Base-by-base conservation (phyloP, 495 filamentous ascomycete species). In the Hyaloscypha finlandica region DNA sequence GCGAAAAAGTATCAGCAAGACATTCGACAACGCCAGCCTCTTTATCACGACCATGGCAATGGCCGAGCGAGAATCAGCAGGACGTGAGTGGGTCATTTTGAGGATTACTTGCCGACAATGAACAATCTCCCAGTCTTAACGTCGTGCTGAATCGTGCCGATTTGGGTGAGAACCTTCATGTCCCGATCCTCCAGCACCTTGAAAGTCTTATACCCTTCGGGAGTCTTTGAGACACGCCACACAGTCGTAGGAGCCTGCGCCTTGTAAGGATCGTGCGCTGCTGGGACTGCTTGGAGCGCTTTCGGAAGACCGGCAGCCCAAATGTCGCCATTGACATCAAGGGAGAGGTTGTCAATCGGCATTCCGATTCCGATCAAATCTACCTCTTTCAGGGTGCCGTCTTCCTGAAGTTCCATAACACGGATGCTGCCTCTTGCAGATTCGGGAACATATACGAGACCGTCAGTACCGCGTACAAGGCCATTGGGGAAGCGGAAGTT, bases 271-370 rank as follows among this genome's bases (percentile, higher is more conserved):
- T 59, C 31, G 6, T 33, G 30, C 29, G 33, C 33, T 20, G 56
- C 56, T 12, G n/a, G n/a, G 14, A 59, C 6, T 8, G 33, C 19
- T 14, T n/a, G 12, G 5, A 59, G 8, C 8, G 30, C 29, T 59
- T 59, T 59, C 29, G 31, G 56, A 11, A 35, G 6, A 3, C 29
- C 56, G 2, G 56, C 29, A 6, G 1, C 29, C 19, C 30, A 59
- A 6, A 59, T 59, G 56, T 59, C 56, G 56, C 56, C 56, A 59
- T 59, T 59, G 29, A 29, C 19, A 35, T 59, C 56, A 3, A 59
- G 11, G 8, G 56, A 59, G 8, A 48, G 31, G 16, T 32, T 59
- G 19, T 59, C 56, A n/a, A 59, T 33, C 5, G 30, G 30, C 31
- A 59, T 59, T 11, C 30, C 56, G 30, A 59, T 59, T 11, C 20